Evolutionary conservation across 352 stramenopile species (phyloP).

Genomic region (Phytophthora pseudosyringae): DNA sequence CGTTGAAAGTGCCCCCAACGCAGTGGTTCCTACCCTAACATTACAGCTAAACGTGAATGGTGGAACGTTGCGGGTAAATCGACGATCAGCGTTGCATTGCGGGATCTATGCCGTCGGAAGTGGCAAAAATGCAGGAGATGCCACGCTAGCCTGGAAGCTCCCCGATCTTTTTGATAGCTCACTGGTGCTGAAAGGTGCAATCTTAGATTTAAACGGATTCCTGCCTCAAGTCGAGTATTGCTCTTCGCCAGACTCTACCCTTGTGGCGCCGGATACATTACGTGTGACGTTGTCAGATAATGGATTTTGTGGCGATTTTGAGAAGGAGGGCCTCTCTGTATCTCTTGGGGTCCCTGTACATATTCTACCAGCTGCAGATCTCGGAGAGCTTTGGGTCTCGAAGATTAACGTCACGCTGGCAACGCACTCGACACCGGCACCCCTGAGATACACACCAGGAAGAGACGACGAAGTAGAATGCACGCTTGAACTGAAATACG

Average conservation of each 20-base stretch:
- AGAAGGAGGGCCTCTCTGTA: slow-evolving; percentile 11
- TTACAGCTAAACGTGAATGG: slow-evolving; percentile 8
- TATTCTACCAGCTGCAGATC: slow-evolving; percentile 17
- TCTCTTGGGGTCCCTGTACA: slow-evolving; percentile 24
- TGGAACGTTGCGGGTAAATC: slow-evolving; percentile 22
- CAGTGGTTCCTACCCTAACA: slow-evolving; percentile 20
- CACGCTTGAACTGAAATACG: slow-evolving; percentile 25
- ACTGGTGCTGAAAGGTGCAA: slow-evolving; percentile 18
- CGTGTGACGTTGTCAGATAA: slow-evolving; percentile 30
- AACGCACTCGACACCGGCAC: slow-evolving; percentile 12
- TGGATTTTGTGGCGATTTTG: slow-evolving; percentile 22
- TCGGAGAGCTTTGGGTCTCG: slow-evolving; percentile 20
- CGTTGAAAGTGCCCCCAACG: slow-evolving; percentile 11
- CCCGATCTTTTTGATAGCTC: slow-evolving; percentile 18
- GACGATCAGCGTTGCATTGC: slow-evolving; percentile 9
- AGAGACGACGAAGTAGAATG: slow-evolving; percentile 23
- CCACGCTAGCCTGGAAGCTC: slow-evolving; percentile 15
- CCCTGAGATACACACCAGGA: slow-evolving; percentile 27
- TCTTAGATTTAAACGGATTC: slow-evolving; percentile 29
- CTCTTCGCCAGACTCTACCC: slow-evolving; percentile 10
- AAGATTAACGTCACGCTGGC: slow-evolving; percentile 12
- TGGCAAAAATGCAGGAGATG: slow-evolving; percentile 2
- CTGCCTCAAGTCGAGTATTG: slow-evolving; percentile 36
- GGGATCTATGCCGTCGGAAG: slow-evolving; percentile 15
- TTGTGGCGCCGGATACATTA: slow-evolving; percentile 11